Percentiles rank a stretch among this genome's conserved stretches.
Evolutionary conservation across 176 grass and related monocot genomes (phyloP).

Genomic region (Tillandsia fasciculata): DNA sequence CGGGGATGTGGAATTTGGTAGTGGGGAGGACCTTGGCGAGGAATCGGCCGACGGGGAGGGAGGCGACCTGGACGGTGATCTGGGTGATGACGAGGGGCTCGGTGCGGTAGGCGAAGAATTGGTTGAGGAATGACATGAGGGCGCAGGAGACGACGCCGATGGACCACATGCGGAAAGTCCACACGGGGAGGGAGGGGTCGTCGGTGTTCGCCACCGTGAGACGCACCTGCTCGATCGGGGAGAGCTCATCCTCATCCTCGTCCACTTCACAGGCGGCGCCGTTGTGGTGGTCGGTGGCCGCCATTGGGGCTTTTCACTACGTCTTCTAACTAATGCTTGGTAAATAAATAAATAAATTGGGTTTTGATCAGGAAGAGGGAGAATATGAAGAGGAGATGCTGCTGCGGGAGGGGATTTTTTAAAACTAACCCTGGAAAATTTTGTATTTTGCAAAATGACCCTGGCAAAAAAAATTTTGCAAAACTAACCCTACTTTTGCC

Average conservation of each 20-base stretch:
- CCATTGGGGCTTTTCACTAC: too few species aligned
- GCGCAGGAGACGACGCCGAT: conserved; percentile 57
- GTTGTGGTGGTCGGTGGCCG: too few species aligned
- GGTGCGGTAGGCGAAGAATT: conserved; percentile 82
- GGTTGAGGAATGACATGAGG: conserved; percentile 81
- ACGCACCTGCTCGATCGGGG: conserved; percentile 69
- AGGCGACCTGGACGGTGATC: conserved; percentile 84
- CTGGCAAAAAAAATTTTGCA: too few species aligned
- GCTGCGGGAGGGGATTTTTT: too few species aligned
- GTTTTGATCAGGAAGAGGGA: too few species aligned
- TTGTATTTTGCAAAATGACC: too few species aligned
- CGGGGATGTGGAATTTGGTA: conserved; percentile 6
- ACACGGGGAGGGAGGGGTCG: conserved; percentile 70
- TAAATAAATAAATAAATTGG: too few species aligned
- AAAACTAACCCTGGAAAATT: too few species aligned
- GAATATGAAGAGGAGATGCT: too few species aligned
- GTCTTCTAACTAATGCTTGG: too few species aligned
- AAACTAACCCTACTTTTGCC: too few species aligned
- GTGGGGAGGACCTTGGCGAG: conserved; percentile 44
- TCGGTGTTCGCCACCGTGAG: conserved; percentile 57
- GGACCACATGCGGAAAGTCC: conserved; percentile 92
- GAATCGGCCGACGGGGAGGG: conserved; percentile 73
- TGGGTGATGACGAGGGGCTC: conserved; percentile 79
- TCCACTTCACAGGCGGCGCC: too few species aligned
- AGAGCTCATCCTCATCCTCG: conserved; percentile 25